These are phyloP conservation scores for Penicillium coffeae DNA, from an alignment of 495 filamentous ascomycete species.

Conservation along the genomic window DNA sequence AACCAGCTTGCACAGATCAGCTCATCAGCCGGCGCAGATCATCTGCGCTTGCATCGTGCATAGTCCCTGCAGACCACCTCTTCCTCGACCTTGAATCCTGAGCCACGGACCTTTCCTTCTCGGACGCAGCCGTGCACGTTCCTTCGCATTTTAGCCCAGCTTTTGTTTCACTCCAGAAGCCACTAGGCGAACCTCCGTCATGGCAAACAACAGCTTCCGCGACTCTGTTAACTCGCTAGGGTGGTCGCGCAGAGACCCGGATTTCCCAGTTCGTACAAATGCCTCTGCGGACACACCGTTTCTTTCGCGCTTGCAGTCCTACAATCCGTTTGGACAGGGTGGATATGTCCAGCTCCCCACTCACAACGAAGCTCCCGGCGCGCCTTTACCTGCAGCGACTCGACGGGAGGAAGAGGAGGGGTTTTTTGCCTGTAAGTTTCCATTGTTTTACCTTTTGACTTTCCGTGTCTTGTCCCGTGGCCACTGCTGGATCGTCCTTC, in stretches of 20 bases:
- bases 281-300: constrained; percentile 65
- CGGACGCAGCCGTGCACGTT: constrained; percentile 21
- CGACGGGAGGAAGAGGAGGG: constrained; percentile 92
- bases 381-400: constrained; percentile 78
- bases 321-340: constrained; percentile 83
- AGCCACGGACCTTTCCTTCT: constrained; percentile 22
- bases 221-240: constrained; percentile 93
- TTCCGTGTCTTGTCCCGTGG: constrained; percentile 12
- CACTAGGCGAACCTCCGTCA: constrained; percentile 30
- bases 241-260: constrained; percentile 84
- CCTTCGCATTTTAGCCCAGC: constrained; percentile 15
- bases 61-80: constrained; percentile 42
- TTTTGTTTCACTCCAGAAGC: constrained; percentile 2
- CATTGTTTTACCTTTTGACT: neutral
- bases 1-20: constrained; percentile 21
- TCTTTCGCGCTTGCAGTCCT: constrained; percentile 72
- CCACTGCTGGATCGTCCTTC: constrained; percentile 21
- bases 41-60: constrained; percentile 53
- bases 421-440: constrained; percentile 89
- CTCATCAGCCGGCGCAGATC: constrained; percentile 43
- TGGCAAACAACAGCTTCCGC: constrained; percentile 88
- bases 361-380: constrained; percentile 69
- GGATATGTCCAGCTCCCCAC: constrained; percentile 93
- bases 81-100: constrained; percentile 17
- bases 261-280: constrained; percentile 75